Evolutionary conservation across 495 filamentous ascomycete genomes (phyloP).

Genomic region (Alectoria sarmentosa): DNA sequence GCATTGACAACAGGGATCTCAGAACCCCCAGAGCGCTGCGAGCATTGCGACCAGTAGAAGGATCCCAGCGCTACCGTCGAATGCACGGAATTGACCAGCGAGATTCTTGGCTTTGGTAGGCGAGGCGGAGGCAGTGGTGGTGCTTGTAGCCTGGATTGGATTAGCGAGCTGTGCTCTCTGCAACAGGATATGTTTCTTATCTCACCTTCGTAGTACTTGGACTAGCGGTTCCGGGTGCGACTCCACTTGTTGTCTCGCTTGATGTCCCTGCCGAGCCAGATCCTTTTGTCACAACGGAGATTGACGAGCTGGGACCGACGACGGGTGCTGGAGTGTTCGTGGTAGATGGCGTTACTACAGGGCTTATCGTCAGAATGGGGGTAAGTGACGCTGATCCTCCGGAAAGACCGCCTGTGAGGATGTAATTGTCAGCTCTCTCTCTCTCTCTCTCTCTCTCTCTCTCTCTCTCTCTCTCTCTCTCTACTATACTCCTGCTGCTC

Average conservation of each 20-base stretch:
- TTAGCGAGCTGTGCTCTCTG: neutral
- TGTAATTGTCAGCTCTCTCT: neutral
- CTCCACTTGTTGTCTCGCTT: neutral
- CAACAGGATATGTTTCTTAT: neutral
- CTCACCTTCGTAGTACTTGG: neutral
- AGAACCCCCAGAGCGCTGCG: neutral
- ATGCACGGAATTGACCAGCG: neutral
- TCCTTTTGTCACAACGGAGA: neutral
- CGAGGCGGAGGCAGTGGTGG: neutral
- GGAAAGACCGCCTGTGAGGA: neutral
- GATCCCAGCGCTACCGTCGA: neutral
- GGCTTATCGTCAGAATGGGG: neutral
- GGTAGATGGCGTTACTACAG: neutral
- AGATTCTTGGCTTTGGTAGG: neutral
- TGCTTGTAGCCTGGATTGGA: neutral
- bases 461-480: no score
- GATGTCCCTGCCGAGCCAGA: neutral
- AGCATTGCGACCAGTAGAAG: neutral
- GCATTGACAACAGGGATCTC: no score
- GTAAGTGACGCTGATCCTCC: neutral
- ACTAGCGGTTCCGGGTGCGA: neutral
- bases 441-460: neutral
- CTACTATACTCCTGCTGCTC: no score
- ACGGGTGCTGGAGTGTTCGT: neutral
- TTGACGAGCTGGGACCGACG: neutral